These are phyloP conservation scores for Cercophora samala DNA, from an alignment of 495 filamentous ascomycete species.

Conservation along the genomic window DNA sequence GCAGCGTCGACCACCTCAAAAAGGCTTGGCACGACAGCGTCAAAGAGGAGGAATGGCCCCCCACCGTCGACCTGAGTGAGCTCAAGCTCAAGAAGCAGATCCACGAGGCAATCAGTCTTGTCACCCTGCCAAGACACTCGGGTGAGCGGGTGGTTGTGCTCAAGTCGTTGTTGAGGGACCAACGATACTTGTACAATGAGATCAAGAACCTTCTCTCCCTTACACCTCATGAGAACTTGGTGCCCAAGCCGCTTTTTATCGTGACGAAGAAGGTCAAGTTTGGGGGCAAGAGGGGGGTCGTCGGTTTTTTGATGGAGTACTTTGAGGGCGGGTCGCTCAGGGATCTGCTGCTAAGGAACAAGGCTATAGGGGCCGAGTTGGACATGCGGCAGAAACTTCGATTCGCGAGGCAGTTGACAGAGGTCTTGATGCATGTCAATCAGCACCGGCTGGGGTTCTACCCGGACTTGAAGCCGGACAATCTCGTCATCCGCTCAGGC, in stretches of 20 bases:
- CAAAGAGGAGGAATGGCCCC: conserved; percentile 27
- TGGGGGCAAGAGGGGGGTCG: conserved; percentile 33
- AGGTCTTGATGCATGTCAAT: conserved; percentile 35
- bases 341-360: conserved; percentile 20
- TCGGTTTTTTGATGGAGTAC: conserved; percentile 36
- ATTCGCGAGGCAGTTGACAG: conserved; percentile 32
- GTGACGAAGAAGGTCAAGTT: conserved; percentile 35
- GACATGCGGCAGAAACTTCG: conserved; percentile 21
- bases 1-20: conserved; percentile 29
- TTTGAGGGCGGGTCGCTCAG: conserved; percentile 31
- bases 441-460: conserved; percentile 30
- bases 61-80: conserved; percentile 35
- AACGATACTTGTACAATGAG: conserved; percentile 39
- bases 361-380: background rate
- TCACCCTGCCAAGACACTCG: conserved; percentile 22
- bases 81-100: conserved; percentile 36
- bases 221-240: conserved; percentile 29
- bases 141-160: conserved; percentile 28
- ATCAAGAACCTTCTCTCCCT: conserved; percentile 36
- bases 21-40: conserved; percentile 32
- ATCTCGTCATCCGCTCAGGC: conserved; percentile 30
- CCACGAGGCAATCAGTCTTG: conserved; percentile 43
- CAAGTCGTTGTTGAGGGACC: conserved; percentile 38
- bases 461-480: conserved; percentile 40
- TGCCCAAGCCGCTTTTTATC: conserved; percentile 28